Evolutionary conservation across 208 protist species (phyloP), one percentile per base, ranked within the genome.

Genomic region (Crithidia sp.): DNA sequence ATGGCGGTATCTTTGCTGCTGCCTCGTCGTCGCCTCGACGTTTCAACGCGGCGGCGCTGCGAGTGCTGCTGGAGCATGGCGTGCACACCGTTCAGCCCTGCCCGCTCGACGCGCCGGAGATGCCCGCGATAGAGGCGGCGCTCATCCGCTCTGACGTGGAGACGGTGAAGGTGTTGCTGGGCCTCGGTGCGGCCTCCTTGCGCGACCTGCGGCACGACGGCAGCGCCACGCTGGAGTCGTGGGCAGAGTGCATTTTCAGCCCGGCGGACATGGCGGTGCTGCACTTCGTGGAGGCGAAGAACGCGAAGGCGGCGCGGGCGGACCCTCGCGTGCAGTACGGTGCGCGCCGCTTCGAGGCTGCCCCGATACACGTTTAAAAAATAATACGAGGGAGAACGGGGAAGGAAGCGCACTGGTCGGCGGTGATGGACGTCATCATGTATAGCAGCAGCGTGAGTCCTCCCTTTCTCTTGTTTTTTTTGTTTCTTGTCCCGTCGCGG

Each of bases 71-170:
- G 6, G 70, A 79, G 14, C 71, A 82, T 41, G 78, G 83, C 44
- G 62, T 95, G 28, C 79, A 81, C 4, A 86, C 82, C 0, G 88
- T 92, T 4, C 81, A 84, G 58, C 60, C 61, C 12, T 77, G 90
- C 64, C 83, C 91, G 52, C 80, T 94, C 13, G 74, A 69, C 19
- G 70, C 78, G 7, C 41, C 39, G 7, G 77, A 79, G 57, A 67
- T 91, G 44, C 79, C 86, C 6, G 88, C 76, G 43, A 82, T 96
- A 50, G 85, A 96, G 82, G 82, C 82, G 69, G 85, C 87, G 12
- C 55, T 94, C 39, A 75, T 52, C 10, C 53, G 64, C 8, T 41
- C 77, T 4, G 64, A 94, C 47, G 45, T 79, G n/a, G 28, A 45
- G 17, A 82, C 78, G 12, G 77, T 87, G 28, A 56, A 84, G 7